Base-by-base conservation (phyloP, 495 filamentous ascomycete species). In the Podospora bellae-mahoneyi region DNA sequence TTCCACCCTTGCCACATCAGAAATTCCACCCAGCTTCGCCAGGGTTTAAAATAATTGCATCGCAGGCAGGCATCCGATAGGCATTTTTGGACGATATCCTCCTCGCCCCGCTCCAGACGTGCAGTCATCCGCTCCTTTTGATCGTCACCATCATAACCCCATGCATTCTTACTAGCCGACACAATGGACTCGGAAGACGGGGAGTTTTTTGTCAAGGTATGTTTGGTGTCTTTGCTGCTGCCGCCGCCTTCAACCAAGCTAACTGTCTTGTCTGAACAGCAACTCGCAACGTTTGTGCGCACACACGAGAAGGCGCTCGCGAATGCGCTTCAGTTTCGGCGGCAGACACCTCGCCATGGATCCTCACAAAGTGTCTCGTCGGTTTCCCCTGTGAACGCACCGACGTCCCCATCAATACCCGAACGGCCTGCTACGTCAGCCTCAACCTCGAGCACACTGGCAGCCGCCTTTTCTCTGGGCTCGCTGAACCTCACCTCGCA, bases 281-380 rank as follows among this genome's bases (percentile, higher is more conserved):
- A 95, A 82, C 86, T 99, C 69, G 93, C 94, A 70, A 90, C 89
- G 78, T 98, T 96, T 81, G 93, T 99, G 76, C 92, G 94, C 66
- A 97, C 93, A 44, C 92, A 99, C 80, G 95, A 99, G 78, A 97
- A 96, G 81, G 95, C 93, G 28, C 87, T 99, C 68, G 95, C 95
- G 71, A 98, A 98, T 80, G 94, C 95, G 69, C 84, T 97, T 44
- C 95, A 97, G 76, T 83, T 94, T 64, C 88, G 87, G 73, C 86
- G 89, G 66, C 91, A 92, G 71, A 71, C 73, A 19, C 81, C 84
- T 67, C 89, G 86, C 77, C 84, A 93, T 89, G 89, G 83, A 62
- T 79, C 83, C 60, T 85, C 85, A 60, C 83, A 86, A 68, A 84
- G 82, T 72, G 77, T 85, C 63, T 80, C 81, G 57, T 78, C 80